These are phyloP conservation scores for Buxus sempervirens DNA, from an alignment of 164 flowering plant species.

Conservation along the genomic window DNA sequence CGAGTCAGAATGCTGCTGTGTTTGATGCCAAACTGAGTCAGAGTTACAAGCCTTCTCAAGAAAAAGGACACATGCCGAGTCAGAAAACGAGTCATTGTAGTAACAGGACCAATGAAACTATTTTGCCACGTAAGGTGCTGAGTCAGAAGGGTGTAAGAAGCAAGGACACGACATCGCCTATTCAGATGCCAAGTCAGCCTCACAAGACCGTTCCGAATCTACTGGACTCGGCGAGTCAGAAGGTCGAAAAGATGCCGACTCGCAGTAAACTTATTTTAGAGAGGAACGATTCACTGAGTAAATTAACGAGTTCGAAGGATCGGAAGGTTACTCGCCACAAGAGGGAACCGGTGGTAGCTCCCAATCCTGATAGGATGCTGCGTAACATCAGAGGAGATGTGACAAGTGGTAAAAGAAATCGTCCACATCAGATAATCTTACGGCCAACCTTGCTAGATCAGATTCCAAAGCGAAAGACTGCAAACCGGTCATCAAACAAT, in stretches of 20 bases:
- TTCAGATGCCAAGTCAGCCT: neutral
- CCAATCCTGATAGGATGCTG: neutral
- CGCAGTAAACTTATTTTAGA: neutral
- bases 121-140: neutral
- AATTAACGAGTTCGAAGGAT: neutral
- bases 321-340: neutral
- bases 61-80: neutral
- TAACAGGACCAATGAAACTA: neutral
- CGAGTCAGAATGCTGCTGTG: neutral
- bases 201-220: neutral
- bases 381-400: too few species aligned
- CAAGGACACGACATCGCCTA: too few species aligned
- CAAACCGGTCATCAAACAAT: neutral
- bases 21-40: neutral
- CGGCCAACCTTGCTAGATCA: conserved; percentile 14
- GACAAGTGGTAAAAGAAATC: neutral
- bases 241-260: neutral
- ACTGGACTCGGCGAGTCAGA: neutral
- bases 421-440: conserved; percentile 6
- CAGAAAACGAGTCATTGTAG: neutral
- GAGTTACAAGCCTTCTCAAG: neutral
- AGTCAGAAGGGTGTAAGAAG: neutral
- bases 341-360: too few species aligned
- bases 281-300: neutral
- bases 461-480: neutral